Base-by-base conservation (phyloP, 2,329 filamentous ascomycete species). In the Metarhizium sp. region DNA sequence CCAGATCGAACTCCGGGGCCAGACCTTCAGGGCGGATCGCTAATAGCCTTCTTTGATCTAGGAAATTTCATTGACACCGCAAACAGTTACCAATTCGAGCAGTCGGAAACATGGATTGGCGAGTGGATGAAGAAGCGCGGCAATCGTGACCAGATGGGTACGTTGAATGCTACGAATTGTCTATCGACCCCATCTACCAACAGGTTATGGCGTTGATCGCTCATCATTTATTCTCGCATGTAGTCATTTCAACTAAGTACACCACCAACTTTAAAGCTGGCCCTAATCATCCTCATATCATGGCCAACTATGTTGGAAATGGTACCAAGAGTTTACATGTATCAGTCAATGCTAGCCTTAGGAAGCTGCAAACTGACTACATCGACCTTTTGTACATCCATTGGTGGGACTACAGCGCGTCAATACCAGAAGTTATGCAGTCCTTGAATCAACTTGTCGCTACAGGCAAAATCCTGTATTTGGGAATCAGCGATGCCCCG, bases 61-160 rank as follows among this genome's bases (percentile, higher is more conserved):
- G 86, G 87, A 29, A 90, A 90, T 70, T 89, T 90, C 67, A 84
- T 90, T 63, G 87, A 90, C 66, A 88, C 84, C 0, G 64, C 84
- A 57, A 86, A 83, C 71, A 85, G 84, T 67, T 89, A 89, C 69
- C 85, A 87, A 61, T 71, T 75, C 54, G 75, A 74, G 57, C 76
- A 87, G 66, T 81, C 80, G 1, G 86, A 89, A 68, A 68, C 63
- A 53, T 86, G 85, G 80, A 73, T 90, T 55, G 86, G 86, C 40
- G 83, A 86, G 61, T 90, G 86, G 85, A 85, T 87, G 81, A 74
- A 76, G 62, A 77, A 77, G 58, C 78, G 82, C 10, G 75, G 77
- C n/a, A 80, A 80, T 57, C 78, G 87, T 29, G 85, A 88, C 60
- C 74, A 87, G 64, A 80, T 90, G 68, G 74, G 77, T 79, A 14